Evolutionary conservation across 352 stramenopile species (phyloP), one percentile per base, ranked within the genome.

Genomic region (Pythium volutum): DNA sequence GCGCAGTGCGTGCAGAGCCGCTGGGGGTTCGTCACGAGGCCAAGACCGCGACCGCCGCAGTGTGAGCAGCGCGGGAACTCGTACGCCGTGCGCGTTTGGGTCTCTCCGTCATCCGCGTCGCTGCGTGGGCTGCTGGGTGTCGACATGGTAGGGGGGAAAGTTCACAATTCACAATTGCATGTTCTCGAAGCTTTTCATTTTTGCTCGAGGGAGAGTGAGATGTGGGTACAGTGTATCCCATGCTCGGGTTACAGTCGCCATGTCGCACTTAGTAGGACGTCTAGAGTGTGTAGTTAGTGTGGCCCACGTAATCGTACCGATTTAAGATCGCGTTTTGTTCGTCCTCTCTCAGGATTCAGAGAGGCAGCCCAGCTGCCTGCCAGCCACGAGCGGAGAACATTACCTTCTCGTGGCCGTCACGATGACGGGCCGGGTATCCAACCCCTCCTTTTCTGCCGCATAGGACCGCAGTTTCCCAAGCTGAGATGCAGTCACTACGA

Each of bases 1-100:
- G 84, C 62, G 48, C 85, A 94, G 70, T 95, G 83, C 23, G 66
- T 63, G 46, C 85, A 95, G 41, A 95, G 61, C 41, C 76, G 75
- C 63, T 92, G 75, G 11, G 84, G 70, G 62, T 92, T 92, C 15
- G 74, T 83, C 4, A 91, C 75, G 23, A 95, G 70, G 1, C 76
- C 86, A 18, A 90, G 57, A 12, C 81, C 86, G 57, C 74, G 85
- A 42, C 81, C 86, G 22, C 79, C 81, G 61, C 86, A 95, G 62
- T 86, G 64, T 7, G 73, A 64, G 67, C 85, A 94, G 56, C 75
- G 75, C 22, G 79, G 76, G 59, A 84, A 70, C n/a, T 83, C 72
- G 26, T 63, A 29, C 12, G 45, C 54, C 6, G 46, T 23, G 64
- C 53, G 43, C 23, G 27, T 29, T 14, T 3, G 18, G 33, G 48